Evolutionary conservation across 805 yeast species (phyloP).

Genomic region (Suhomyces canberraensis): DNA sequence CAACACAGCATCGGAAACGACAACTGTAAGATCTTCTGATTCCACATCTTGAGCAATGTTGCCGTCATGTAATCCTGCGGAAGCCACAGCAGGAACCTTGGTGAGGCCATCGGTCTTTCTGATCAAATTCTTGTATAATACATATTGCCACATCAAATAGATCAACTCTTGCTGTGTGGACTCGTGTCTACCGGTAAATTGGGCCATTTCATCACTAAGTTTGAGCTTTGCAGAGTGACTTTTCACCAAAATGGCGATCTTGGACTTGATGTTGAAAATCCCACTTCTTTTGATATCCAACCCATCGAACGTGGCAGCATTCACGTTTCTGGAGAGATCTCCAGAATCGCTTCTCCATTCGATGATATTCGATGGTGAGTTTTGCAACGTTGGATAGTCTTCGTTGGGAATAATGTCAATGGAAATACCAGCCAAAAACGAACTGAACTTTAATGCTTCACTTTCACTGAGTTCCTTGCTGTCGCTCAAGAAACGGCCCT

Average conservation of each 20-base stretch:
- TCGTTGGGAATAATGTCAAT: constrained; percentile 60
- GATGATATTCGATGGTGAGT: constrained; percentile 44
- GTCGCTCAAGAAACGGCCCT: constrained; percentile 72
- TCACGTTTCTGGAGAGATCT: constrained; percentile 17
- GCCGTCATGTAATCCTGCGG: constrained; percentile 13
- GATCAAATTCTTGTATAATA: constrained; percentile 60
- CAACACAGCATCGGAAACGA: constrained; percentile 45
- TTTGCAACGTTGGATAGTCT: constrained; percentile 35
- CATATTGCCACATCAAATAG: constrained; percentile 76
- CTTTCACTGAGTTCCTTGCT: constrained; percentile 35
- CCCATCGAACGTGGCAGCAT: constrained; percentile 65
- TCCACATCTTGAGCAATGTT: constrained; percentile 14
- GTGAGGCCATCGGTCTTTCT: constrained; percentile 26
- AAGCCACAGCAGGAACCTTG: constrained; percentile 38
- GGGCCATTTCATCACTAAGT: constrained; percentile 61
- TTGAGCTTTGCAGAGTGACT: constrained; percentile 66
- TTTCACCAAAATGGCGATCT: constrained; percentile 57
- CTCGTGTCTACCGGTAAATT: constrained; percentile 70
- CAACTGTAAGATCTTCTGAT: constrained; percentile 27
- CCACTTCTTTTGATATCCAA: constrained; percentile 85
- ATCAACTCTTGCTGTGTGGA: constrained; percentile 85
- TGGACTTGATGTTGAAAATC: constrained; percentile 49
- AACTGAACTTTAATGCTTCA: constrained; percentile 56
- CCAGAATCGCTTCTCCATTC: constrained; percentile 84
- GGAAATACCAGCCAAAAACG: constrained; percentile 79